Percentiles rank a stretch among this genome's conserved stretches.
These are phyloP conservation scores for Kodamaea neixiangensis DNA, from an alignment of 805 yeast species.

Conservation along the genomic window DNA sequence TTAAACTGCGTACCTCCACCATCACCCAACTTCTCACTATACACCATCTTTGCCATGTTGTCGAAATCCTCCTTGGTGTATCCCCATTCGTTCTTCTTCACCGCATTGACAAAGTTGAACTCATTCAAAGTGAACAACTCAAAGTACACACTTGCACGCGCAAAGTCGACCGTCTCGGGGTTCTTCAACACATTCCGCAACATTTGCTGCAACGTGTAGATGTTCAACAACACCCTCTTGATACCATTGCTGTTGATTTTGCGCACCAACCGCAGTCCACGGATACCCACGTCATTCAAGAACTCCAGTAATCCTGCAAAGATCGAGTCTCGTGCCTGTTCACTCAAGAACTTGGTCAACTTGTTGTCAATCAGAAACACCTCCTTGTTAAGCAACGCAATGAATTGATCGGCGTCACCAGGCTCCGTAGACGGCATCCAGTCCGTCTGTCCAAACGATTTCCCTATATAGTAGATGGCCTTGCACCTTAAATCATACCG, in stretches of 20 bases:
- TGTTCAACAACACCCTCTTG: slow-evolving; percentile 58
- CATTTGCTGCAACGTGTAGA: slow-evolving; percentile 68
- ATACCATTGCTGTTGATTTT: slow-evolving; percentile 61
- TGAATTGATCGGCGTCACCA: slow-evolving; percentile 59
- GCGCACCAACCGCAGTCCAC: slow-evolving; percentile 51
- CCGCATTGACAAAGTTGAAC: slow-evolving; percentile 44
- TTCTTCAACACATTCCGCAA: slow-evolving; percentile 55
- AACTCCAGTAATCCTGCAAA: slow-evolving; percentile 51
- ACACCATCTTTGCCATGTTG: slow-evolving; percentile 56
- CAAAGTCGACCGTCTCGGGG: slow-evolving; percentile 56
- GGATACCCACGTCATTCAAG: slow-evolving; percentile 53
- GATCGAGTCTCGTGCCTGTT: slow-evolving; percentile 30
- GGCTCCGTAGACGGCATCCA: slow-evolving; percentile 55
- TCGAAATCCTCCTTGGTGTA: slow-evolving; percentile 48
- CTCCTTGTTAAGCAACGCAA: slow-evolving; percentile 53
- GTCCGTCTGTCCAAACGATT: slow-evolving; percentile 48
- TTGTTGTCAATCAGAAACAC: slow-evolving; percentile 48
- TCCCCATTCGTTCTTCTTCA: slow-evolving; percentile 32
- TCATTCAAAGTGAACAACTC: slow-evolving; percentile 55
- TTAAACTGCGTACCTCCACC: slow-evolving; percentile 40
- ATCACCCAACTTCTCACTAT: slow-evolving; percentile 44
- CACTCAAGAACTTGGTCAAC: slow-evolving; percentile 35
- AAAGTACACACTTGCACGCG: slow-evolving; percentile 55
- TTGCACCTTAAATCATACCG: slow-evolving; percentile 60
- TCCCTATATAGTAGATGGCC: slow-evolving; percentile 52